Conservation (phyloP, 2,329 filamentous ascomycete species). For the Botrytis porri region DNA sequence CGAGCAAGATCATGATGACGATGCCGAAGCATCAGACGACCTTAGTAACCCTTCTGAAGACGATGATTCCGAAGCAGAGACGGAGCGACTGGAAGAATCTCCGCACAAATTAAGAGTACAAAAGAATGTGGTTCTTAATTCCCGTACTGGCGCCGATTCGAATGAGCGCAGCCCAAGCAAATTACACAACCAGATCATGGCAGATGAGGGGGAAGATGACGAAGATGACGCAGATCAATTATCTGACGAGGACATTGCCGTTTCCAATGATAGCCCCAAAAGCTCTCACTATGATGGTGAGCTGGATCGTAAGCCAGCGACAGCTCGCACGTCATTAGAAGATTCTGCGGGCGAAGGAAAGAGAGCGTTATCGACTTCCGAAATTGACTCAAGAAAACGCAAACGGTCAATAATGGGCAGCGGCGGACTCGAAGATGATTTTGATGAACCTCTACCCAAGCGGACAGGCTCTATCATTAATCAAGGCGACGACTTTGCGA, state of each 20-base stretch:
- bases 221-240: slow-evolving; percentile 40
- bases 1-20: slow-evolving; percentile 57
- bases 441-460: slow-evolving; percentile 45
- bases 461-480: slow-evolving; percentile 49
- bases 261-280: slow-evolving; percentile 38
- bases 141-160: slow-evolving; percentile 51
- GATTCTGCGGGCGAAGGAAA: slow-evolving; percentile 33
- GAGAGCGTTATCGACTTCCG: slow-evolving; percentile 26
- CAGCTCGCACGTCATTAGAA: slow-evolving; percentile 40
- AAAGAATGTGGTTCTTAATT: slow-evolving; percentile 58
- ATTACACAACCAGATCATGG: slow-evolving; percentile 57
- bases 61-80: slow-evolving; percentile 83
- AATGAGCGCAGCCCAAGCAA: slow-evolving; percentile 75
- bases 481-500: slow-evolving; percentile 45
- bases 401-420: slow-evolving; percentile 39
- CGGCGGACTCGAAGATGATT: slow-evolving; percentile 37
- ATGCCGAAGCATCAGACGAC: slow-evolving; percentile 44
- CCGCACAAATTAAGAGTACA: slow-evolving; percentile 62
- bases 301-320: slow-evolving; percentile 29
- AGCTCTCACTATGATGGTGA: slow-evolving; percentile 42
- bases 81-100: slow-evolving; percentile 88
- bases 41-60: slow-evolving; percentile 48
- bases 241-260: slow-evolving; percentile 40
- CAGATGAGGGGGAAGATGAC: slow-evolving; percentile 45
- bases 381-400: slow-evolving; percentile 39